phyloP scores from a whole-genome alignment of 352 stramenopile species.

The Peronosclerospora sorghi region DNA sequence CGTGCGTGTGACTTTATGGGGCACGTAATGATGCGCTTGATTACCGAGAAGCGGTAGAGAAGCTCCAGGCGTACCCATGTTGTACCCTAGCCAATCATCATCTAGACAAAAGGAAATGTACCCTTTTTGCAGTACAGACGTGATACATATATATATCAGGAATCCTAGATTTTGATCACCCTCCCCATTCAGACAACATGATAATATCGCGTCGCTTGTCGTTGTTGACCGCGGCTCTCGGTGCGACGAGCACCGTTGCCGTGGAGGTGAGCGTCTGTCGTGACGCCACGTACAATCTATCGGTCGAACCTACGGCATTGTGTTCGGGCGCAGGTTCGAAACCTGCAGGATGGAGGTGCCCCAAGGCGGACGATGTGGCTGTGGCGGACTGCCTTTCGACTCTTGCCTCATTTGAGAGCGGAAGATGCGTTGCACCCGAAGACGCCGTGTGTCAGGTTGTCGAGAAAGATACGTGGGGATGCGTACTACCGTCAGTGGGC shows the following conservation, averaged over 20 bases:
- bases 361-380: slow-evolving; percentile 21
- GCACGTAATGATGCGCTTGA: slow-evolving; percentile 14
- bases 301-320: slow-evolving; percentile 9
- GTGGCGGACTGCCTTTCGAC: slow-evolving; percentile 25
- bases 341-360: slow-evolving; percentile 23
- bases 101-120: background rate
- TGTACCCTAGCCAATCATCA: slow-evolving; percentile 6
- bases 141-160: too few relatives aligned
- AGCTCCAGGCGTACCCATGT: background rate
- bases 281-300: slow-evolving; percentile 30
- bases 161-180: background rate
- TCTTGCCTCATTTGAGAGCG: slow-evolving; percentile 18
- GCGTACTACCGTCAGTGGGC: slow-evolving; percentile 29
- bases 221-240: slow-evolving; percentile 6
- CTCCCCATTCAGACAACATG: background rate
- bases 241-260: background rate
- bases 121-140: background rate
- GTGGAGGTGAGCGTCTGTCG: slow-evolving; percentile 31
- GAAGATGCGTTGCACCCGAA: slow-evolving; percentile 24
- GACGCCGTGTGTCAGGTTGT: slow-evolving; percentile 27
- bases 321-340: slow-evolving; percentile 21
- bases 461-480: slow-evolving; percentile 27
- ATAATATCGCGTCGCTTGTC: slow-evolving; percentile 10
- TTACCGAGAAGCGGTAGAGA: slow-evolving; percentile 8
- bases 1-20: slow-evolving; percentile 19